Evolutionary conservation across 805 yeast genomes (phyloP).

Genomic region (Myxozyma sirexii): DNA sequence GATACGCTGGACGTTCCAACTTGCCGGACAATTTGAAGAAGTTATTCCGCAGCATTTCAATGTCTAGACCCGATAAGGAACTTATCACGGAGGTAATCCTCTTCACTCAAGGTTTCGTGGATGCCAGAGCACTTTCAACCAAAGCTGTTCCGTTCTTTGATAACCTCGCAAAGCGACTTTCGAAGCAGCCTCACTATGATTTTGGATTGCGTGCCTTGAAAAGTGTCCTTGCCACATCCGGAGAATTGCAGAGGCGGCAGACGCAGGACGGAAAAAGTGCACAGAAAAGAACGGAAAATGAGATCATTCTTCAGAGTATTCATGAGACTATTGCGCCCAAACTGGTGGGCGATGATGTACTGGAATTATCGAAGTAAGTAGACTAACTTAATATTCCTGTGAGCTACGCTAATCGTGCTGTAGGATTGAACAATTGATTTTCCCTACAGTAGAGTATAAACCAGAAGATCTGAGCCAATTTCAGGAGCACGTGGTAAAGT

Average conservation of each 20-base stretch:
- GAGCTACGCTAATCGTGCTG: background rate
- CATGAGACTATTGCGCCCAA: slow-evolving; percentile 70
- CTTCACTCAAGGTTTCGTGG: slow-evolving; percentile 67
- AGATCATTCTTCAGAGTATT: slow-evolving; percentile 55
- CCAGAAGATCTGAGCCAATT: slow-evolving; percentile 41
- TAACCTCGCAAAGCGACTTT: slow-evolving; percentile 46
- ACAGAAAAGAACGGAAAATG: background rate
- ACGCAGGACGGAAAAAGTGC: background rate
- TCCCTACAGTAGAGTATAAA: slow-evolving; percentile 32
- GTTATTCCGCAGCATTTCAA: slow-evolving; percentile 72
- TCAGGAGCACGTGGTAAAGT: slow-evolving; percentile 20
- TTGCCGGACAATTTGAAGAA: slow-evolving; percentile 85
- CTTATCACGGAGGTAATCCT: slow-evolving; percentile 73
- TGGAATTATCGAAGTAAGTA: slow-evolving; percentile 41
- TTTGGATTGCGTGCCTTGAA: slow-evolving; percentile 87
- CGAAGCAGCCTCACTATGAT: slow-evolving; percentile 76
- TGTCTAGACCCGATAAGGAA: slow-evolving; percentile 70
- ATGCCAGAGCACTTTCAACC: slow-evolving; percentile 51
- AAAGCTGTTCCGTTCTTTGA: slow-evolving; percentile 59
- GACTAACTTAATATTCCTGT: background rate
- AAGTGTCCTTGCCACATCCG: slow-evolving; percentile 62
- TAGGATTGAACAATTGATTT: slow-evolving; percentile 33
- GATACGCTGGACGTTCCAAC: slow-evolving; percentile 76
- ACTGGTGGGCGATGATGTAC: slow-evolving; percentile 57
- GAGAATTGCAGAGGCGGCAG: slow-evolving; percentile 47